These are phyloP conservation scores for Vachellia collinsii DNA, from an alignment of 306 rosid species.

Conservation along the genomic window DNA sequence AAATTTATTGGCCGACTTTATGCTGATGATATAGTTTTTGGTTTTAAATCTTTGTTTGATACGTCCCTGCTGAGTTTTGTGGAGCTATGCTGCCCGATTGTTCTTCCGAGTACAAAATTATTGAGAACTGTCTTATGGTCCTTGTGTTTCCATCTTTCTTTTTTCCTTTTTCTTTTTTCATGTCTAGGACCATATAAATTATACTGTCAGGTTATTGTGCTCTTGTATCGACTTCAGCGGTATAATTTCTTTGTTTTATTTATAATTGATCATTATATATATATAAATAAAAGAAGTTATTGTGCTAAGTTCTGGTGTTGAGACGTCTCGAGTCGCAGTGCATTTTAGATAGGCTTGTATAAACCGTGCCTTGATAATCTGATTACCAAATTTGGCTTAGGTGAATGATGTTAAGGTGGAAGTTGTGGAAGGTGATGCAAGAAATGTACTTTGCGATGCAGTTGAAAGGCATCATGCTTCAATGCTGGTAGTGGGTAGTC, in stretches of 20 bases:
- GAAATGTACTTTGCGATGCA: constrained; percentile 75
- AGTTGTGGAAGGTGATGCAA: constrained; percentile 73
- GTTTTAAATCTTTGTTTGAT: neutral
- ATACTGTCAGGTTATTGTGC: neutral
- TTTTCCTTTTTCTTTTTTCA: neutral
- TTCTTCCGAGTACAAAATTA: constrained; percentile 2
- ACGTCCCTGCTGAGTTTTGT: neutral
- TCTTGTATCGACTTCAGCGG: neutral
- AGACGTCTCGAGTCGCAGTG: neutral
- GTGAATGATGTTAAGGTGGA: constrained; percentile 47
- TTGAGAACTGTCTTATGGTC: neutral
- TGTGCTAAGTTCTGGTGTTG: constrained; percentile 6
- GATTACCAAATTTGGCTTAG: constrained; percentile 38
- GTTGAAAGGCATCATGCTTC: constrained; percentile 75
- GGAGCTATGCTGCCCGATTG: neutral
- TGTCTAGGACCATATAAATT: neutral
- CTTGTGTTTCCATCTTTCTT: neutral
- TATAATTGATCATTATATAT: too few species aligned
- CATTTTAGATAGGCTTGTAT: neutral
- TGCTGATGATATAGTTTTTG: constrained; percentile 3
- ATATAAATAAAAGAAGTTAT: neutral
- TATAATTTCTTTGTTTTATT: too few species aligned
- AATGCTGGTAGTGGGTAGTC: constrained; percentile 74
- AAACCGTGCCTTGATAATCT: neutral
- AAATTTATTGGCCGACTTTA: neutral